Percentiles rank a stretch among this genome's conserved stretches.
phyloP scores from a whole-genome alignment of 176 grass and related monocot species.

The Secale cereale region DNA sequence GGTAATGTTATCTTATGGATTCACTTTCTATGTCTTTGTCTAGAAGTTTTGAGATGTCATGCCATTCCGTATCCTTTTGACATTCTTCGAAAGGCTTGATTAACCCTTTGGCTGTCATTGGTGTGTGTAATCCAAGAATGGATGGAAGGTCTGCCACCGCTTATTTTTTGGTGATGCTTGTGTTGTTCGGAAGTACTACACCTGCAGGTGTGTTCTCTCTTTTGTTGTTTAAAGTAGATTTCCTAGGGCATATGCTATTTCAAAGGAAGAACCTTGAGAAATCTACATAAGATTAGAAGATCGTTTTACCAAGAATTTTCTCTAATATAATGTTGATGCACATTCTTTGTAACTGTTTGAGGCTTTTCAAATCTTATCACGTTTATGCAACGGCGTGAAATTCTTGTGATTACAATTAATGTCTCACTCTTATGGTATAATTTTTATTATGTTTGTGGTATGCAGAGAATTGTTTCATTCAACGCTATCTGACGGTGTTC shows the following conservation, averaged over 20 bases:
- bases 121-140: not conserved
- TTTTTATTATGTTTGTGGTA: no score
- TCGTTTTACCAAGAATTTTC: not conserved
- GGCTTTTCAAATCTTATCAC: not conserved
- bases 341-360: not conserved
- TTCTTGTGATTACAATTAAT: no score
- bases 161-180: not conserved
- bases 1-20: not conserved
- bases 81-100: not conserved
- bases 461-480: no score
- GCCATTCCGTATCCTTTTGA: no score
- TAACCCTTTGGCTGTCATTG: not conserved
- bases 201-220: not conserved
- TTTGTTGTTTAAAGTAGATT: not conserved
- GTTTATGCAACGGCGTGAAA: no score
- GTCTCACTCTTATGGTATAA: no score
- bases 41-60: not conserved
- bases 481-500: no score
- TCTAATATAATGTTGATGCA: not conserved
- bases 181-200: not conserved
- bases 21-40: not conserved
- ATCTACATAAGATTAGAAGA: not conserved
- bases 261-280: not conserved
- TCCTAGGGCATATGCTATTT: not conserved
- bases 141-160: not conserved